Conservation (phyloP, 2,329 filamentous ascomycete genomes). For the Venturia oleaginea region DNA sequence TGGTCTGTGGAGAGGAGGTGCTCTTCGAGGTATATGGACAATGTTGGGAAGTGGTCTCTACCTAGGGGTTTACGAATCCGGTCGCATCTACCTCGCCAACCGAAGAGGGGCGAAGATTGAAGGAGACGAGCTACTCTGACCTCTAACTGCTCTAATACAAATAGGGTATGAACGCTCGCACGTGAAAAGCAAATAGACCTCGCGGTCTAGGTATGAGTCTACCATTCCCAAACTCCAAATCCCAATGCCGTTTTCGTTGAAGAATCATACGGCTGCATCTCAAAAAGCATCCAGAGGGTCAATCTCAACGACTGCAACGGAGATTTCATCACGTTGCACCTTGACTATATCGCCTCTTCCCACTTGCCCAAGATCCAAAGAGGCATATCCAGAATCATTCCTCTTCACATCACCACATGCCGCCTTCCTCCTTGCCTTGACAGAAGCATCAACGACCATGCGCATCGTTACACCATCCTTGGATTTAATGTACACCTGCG, state of each 20-base stretch:
- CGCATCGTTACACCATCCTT: constrained; percentile 10
- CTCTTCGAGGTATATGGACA: constrained; percentile 69
- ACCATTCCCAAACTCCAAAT: not conserved
- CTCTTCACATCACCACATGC: not conserved
- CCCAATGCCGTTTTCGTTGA: not conserved
- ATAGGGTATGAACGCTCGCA: not conserved
- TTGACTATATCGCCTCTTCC: not conserved
- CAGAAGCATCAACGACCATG: constrained; percentile 10
- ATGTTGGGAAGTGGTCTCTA: constrained; percentile 76
- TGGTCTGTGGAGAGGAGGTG: constrained; percentile 69
- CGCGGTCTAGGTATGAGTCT: not conserved
- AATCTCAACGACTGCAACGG: constrained; percentile 6
- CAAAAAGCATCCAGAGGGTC: not conserved
- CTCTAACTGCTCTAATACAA: not conserved
- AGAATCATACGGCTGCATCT: not conserved
- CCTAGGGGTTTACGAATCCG: constrained; percentile 76
- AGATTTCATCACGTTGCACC: not conserved
- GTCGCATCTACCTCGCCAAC: constrained; percentile 46
- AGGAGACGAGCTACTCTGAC: constrained; percentile 15
- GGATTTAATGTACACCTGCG: constrained; percentile 2
- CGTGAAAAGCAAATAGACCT: not conserved
- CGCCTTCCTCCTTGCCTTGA: constrained; percentile 2
- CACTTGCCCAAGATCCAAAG: not conserved
- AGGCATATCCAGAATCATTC: constrained; percentile 10
- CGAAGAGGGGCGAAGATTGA: constrained; percentile 34